Percentiles rank a stretch among this genome's conserved stretches.
Evolutionary conservation across 352 stramenopile species (phyloP).

Genomic region (Phytophthora nicotianae): DNA sequence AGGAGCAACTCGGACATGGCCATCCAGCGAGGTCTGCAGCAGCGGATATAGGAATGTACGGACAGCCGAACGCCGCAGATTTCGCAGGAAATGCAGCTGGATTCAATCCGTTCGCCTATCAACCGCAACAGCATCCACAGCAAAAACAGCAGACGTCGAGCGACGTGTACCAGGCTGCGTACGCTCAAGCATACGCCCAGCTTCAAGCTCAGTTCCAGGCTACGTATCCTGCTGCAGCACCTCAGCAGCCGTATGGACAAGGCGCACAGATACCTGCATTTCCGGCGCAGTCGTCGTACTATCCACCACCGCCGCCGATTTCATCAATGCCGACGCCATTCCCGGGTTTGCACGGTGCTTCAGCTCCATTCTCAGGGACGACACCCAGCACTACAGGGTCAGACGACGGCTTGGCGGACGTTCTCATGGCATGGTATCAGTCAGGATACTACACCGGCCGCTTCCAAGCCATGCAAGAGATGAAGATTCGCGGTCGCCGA

Average conservation of each 20-base stretch:
- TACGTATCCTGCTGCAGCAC: slow-evolving; percentile 33
- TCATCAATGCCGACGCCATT: slow-evolving; percentile 35
- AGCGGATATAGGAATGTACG: slow-evolving; percentile 9
- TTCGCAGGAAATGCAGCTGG: slow-evolving; percentile 14
- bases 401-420: slow-evolving; percentile 70
- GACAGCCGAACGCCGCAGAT: slow-evolving; percentile 19
- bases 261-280: slow-evolving; percentile 21
- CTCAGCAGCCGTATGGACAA: slow-evolving; percentile 23
- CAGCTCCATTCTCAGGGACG: slow-evolving; percentile 24
- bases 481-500: slow-evolving; percentile 42
- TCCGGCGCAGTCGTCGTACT: slow-evolving; percentile 31
- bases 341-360: slow-evolving; percentile 27
- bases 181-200: slow-evolving; percentile 69
- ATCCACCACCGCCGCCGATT: slow-evolving; percentile 28
- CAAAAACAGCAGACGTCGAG: slow-evolving; percentile 30
- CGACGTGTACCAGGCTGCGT: slow-evolving; percentile 69
- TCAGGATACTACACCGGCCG: slow-evolving; percentile 83
- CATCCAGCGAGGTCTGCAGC: slow-evolving; percentile 2
- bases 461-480: slow-evolving; percentile 82
- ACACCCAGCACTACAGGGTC: slow-evolving; percentile 14
- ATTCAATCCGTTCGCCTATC: slow-evolving; percentile 14
- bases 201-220: slow-evolving; percentile 65
- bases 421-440: slow-evolving; percentile 87
- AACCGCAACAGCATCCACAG: slow-evolving; percentile 14
- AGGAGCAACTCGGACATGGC: slow-evolving; percentile 15